Evolutionary conservation across 2,329 filamentous ascomycete species (phyloP).

Genomic region (Venturia effusa): DNA sequence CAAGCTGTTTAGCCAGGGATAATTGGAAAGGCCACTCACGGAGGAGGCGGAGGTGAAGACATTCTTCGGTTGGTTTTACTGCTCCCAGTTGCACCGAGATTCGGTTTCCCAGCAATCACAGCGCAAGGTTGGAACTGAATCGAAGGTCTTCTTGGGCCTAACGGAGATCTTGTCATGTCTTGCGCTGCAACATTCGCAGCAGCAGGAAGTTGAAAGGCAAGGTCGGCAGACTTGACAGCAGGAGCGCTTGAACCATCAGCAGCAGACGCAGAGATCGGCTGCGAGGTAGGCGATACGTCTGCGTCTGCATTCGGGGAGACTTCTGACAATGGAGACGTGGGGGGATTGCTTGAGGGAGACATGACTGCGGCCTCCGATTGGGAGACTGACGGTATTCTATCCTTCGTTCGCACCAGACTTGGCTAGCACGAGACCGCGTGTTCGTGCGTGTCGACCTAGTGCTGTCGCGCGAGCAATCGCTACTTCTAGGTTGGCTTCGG

Average conservation of each 20-base stretch:
- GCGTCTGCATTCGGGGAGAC: neutral
- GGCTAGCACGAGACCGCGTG: neutral
- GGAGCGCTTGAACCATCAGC: neutral
- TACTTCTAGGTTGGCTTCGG: neutral
- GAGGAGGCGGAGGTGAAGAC: conserved; percentile 30
- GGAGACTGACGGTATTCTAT: neutral
- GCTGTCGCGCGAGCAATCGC: neutral
- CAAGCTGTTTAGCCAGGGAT: neutral
- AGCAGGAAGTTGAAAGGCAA: conserved; percentile 17
- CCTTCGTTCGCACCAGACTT: neutral
- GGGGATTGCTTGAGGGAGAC: neutral
- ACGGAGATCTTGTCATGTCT: conserved; percentile 24
- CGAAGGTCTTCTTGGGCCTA: conserved; percentile 25
- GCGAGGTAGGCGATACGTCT: conserved; percentile 5
- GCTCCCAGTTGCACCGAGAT: neutral
- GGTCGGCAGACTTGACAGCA: conserved; percentile 17
- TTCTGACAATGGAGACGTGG: conserved; percentile 4
- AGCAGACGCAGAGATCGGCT: neutral
- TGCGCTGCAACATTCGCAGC: conserved; percentile 11
- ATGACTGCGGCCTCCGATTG: conserved; percentile 1
- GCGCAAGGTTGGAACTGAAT: conserved; percentile 27
- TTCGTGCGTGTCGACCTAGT: neutral
- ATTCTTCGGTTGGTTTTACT: conserved; percentile 21
- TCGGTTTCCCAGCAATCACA: conserved; percentile 14
- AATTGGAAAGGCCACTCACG: conserved; percentile 22